These are phyloP conservation scores for Apium graveolens DNA, from an alignment of 129 eudicot species.

Conservation along the genomic window DNA sequence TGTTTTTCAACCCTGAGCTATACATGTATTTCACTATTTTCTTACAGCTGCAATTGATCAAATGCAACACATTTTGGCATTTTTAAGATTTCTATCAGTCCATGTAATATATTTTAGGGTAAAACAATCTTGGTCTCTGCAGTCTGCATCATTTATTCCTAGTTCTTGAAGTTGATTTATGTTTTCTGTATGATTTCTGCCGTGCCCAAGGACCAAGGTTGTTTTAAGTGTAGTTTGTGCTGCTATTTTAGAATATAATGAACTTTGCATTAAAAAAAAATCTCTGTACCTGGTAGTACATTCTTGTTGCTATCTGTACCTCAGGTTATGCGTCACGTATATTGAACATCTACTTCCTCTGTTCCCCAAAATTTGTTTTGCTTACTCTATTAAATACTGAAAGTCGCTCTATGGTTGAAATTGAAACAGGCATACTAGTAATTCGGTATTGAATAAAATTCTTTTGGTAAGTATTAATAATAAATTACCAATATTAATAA, in stretches of 20 bases:
- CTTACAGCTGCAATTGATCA: neutral
- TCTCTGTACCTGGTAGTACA: neutral
- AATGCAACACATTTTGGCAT: neutral
- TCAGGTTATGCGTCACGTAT: neutral
- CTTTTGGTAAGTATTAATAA: neutral
- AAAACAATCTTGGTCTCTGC: neutral
- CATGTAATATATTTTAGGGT: neutral
- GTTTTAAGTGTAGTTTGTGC: neutral
- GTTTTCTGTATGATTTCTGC: neutral
- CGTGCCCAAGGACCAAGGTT: neutral
- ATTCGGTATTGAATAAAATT: neutral
- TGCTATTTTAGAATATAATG: neutral
- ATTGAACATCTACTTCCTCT: neutral
- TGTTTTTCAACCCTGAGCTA: neutral
- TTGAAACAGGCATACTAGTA: neutral
- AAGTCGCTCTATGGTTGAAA: neutral
- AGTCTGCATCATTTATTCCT: neutral
- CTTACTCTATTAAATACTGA: neutral
- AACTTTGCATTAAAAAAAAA: neutral
- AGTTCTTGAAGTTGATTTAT: neutral
- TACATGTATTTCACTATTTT: neutral
- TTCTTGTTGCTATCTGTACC: neutral
- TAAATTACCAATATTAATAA: neutral
- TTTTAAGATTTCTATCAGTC: neutral
- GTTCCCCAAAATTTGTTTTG: neutral